Base-by-base conservation (phyloP, 2,329 filamentous ascomycete species). In the Pseudogymnoascus pannorum region DNA sequence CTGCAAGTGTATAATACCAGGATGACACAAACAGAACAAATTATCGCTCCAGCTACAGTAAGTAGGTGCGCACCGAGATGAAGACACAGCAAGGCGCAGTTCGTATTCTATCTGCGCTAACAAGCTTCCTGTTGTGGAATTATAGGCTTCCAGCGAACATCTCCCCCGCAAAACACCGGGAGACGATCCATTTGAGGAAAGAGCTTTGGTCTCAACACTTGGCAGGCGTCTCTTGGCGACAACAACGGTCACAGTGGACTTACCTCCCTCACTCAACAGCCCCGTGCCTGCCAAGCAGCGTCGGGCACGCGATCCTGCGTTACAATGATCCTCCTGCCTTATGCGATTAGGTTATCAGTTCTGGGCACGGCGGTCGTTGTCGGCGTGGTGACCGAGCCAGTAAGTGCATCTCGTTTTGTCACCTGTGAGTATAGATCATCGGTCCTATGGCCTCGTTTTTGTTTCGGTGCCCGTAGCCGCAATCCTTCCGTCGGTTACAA, bases 311-410 rank as follows among this genome's bases (percentile, higher is more conserved):
- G n/a, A 54, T 31, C 26, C 14, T 18, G 48, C 48, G 48, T 18
- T 33, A 26, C n/a, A 54, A 54, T 11, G 48, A 31, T 14, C 26
- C 48, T 54, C 48, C 48, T 54, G 48, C 48, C 48, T 54, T 54
- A 54, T 54, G 48, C 48, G 48, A 54, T 54, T 54, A 54, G 48
- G 48, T 33, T 54, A 54, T 54, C 48, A 54, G 48, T 54, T 54
- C 48, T 31, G 26, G 48, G 48, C 26, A 54, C 18, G 26, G 48
- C 14, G 48, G 26, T n/a, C n/a, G n/a, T n/a, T n/a, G n/a, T n/a
- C n/a, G n/a, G 16, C 16, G 9, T 18, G 48, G 26, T 31, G 48
- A 54, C 26, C n/a, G 48, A 31, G 24, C 48, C 48, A 33, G 48
- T 54, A 31, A 20, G 26, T 54, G 9, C 48, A 54, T 31, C 48